These are phyloP conservation scores for Ormosia emarginata DNA, from an alignment of 306 rosid genomes.

Conservation along the genomic window DNA sequence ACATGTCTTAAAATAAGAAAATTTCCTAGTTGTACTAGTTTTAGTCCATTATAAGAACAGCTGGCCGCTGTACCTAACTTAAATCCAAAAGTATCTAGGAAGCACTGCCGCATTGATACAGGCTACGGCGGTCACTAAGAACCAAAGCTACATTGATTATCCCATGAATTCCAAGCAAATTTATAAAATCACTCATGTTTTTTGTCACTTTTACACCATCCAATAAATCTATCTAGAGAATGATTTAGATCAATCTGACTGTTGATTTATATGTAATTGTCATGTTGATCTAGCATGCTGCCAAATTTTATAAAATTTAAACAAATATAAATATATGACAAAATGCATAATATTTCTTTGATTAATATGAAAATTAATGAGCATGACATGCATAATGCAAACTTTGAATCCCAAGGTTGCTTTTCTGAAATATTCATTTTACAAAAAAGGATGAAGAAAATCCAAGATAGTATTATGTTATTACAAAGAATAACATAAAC, in stretches of 20 bases:
- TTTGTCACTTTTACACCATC: neutral
- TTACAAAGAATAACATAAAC: neutral
- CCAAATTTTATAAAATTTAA: neutral
- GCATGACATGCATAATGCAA: neutral
- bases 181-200: neutral
- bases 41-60: neutral
- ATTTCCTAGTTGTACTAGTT: neutral
- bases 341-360: neutral
- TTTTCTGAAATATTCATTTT: neutral
- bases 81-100: neutral
- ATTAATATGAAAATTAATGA: neutral
- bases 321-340: neutral
- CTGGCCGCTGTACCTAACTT: neutral
- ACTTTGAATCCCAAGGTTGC: neutral
- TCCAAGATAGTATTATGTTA: neutral
- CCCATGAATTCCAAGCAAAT: neutral
- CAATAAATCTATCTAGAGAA: neutral
- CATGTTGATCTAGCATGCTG: neutral
- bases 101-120: neutral
- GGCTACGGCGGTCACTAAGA: neutral
- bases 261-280: neutral
- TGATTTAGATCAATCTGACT: neutral
- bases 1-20: neutral
- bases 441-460: neutral
- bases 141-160: neutral